Percentiles rank a stretch among this genome's conserved stretches.
Conservation (phyloP, 805 yeast genomes). For the Nakazawaea wickerhamii region DNA sequence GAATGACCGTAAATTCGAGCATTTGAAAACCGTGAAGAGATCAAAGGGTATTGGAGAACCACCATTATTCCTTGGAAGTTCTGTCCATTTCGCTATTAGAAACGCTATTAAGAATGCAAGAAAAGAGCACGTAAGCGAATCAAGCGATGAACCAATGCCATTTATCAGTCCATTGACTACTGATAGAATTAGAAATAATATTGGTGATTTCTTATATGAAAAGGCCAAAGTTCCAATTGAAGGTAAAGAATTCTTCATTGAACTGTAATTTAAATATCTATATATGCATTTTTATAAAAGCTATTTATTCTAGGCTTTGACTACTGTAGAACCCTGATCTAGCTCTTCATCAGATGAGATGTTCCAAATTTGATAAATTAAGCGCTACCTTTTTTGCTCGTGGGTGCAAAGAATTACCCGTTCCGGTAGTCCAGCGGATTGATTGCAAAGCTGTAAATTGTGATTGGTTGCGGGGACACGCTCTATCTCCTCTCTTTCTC, state of each 20-base stretch:
- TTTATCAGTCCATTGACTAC: slow-evolving; percentile 37
- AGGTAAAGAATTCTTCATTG: slow-evolving; percentile 30
- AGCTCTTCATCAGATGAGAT: too few relatives aligned
- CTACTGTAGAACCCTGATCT: too few relatives aligned
- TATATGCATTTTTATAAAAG: too few relatives aligned
- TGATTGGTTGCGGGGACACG: slow-evolving; percentile 1
- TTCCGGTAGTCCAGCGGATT: neutral
- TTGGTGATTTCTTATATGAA: slow-evolving; percentile 31
- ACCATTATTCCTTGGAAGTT: slow-evolving; percentile 40
- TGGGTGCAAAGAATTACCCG: neutral
- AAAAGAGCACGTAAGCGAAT: slow-evolving; percentile 24
- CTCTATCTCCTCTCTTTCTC: slow-evolving; percentile 1
- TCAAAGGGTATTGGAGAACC: slow-evolving; percentile 48
- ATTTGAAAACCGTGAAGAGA: slow-evolving; percentile 37
- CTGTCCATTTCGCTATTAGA: slow-evolving; percentile 38
- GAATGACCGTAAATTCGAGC: slow-evolving; percentile 35
- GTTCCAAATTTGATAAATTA: too few relatives aligned
- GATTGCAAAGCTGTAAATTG: slow-evolving; percentile 1
- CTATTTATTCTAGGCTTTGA: too few relatives aligned
- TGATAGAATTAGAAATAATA: slow-evolving; percentile 34
- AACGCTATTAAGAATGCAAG: slow-evolving; percentile 36
- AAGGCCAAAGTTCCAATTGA: slow-evolving; percentile 26
- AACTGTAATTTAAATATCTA: slow-evolving; percentile 20
- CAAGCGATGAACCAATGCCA: slow-evolving; percentile 17
- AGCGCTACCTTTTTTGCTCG: too few relatives aligned